A percentile compares a stretch with the other conserved stretches of the same genome.
These are phyloP conservation scores for Tillandsia leiboldiana DNA, from an alignment of 176 grass and related monocot species.

Conservation along the genomic window DNA sequence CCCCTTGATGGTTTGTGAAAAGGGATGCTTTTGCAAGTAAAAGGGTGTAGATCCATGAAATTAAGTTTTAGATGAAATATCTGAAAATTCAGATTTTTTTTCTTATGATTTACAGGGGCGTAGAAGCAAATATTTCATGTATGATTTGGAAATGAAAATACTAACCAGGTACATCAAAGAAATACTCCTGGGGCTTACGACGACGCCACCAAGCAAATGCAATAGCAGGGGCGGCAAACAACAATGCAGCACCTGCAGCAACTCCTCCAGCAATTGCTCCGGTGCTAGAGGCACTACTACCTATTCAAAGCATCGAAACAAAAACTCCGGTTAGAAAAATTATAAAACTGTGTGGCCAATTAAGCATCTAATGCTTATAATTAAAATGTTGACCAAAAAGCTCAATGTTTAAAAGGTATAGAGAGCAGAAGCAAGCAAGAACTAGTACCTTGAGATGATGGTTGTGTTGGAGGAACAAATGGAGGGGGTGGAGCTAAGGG, in stretches of 20 bases:
- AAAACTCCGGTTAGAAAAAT: background rate
- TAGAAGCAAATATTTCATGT: too few species aligned
- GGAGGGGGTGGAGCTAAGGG: conserved; percentile 48
- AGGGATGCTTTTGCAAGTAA: too few species aligned
- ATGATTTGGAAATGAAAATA: background rate
- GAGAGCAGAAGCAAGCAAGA: background rate
- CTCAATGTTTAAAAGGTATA: background rate
- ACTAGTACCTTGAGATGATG: conserved; percentile 3
- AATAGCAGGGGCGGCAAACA: conserved; percentile 18
- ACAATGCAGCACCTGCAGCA: conserved; percentile 17
- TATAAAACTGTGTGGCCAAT: background rate
- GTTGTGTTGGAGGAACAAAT: conserved; percentile 26
- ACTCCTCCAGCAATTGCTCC: conserved; percentile 23
- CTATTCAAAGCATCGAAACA: background rate
- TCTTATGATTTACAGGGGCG: too few species aligned
- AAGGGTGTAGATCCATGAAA: too few species aligned
- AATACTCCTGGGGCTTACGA: conserved; percentile 16
- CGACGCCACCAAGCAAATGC: conserved; percentile 15
- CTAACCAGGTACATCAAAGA: conserved; percentile 26
- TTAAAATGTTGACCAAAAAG: background rate
- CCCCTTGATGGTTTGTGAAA: too few species aligned
- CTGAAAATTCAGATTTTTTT: too few species aligned
- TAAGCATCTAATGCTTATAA: background rate
- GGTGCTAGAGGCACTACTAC: conserved; percentile 15
- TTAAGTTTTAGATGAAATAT: too few species aligned